phyloP scores from a whole-genome alignment of 768 basidiomycete genomes.

The Solioccasus polychromus region DNA sequence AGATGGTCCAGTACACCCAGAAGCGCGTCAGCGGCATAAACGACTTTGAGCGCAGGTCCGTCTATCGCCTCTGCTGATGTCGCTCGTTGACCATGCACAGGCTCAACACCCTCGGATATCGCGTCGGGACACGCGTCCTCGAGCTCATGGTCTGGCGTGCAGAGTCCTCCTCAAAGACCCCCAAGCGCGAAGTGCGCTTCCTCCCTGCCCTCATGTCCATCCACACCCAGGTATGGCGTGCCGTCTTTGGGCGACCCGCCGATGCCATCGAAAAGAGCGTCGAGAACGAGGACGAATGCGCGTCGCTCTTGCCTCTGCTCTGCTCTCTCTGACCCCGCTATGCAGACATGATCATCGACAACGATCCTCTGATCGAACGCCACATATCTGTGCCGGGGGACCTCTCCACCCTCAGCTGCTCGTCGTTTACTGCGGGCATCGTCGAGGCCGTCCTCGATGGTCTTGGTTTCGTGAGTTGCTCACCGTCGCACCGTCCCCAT shows the following conservation, averaged over 20 bases:
- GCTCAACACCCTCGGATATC: constrained; percentile 89
- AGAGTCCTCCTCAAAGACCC: constrained; percentile 79
- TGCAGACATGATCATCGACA: constrained; percentile 96
- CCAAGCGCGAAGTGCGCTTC: constrained; percentile 89
- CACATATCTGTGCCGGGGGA: constrained; percentile 93
- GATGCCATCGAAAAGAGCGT: constrained; percentile 96
- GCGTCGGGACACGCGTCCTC: constrained; percentile 82
- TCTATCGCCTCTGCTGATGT: neutral
- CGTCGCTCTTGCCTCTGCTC: constrained; percentile 23
- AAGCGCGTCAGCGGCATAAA: constrained; percentile 92
- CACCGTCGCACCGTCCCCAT: neutral
- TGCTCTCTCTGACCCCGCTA: constrained; percentile 2
- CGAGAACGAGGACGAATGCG: constrained; percentile 95
- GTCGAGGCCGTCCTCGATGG: constrained; percentile 97
- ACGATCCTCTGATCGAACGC: constrained; percentile 89
- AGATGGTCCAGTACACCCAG: constrained; percentile 94
- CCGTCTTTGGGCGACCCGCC: constrained; percentile 90
- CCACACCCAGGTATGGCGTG: constrained; percentile 93
- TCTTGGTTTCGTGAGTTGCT: constrained; percentile 84
- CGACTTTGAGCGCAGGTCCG: constrained; percentile 89
- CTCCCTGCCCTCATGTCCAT: constrained; percentile 91
- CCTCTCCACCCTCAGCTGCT: constrained; percentile 91
- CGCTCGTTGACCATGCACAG: constrained; percentile 38
- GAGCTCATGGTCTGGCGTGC: constrained; percentile 82
- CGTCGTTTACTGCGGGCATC: constrained; percentile 96